Base-by-base conservation (phyloP, 2,329 filamentous ascomycete species). In the Aulographum hederae region DNA sequence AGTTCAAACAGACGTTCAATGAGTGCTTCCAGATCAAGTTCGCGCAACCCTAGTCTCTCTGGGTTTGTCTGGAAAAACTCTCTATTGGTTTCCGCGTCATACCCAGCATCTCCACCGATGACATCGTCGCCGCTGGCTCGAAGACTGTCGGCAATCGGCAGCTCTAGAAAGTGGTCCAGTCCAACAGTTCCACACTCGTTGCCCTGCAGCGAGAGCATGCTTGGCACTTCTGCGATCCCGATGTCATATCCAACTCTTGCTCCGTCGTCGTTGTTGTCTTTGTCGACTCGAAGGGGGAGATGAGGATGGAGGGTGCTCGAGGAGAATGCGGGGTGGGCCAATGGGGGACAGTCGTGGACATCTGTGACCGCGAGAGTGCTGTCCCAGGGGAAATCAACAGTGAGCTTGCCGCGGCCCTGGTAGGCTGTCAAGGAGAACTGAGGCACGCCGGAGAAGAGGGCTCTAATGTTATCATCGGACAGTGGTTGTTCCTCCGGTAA, bases 401-500 rank as follows among this genome's bases (percentile, higher is more conserved):
- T 69, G 15, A 74, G 73, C 41, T 70, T 64, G 15, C 67, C 67
- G 63, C 69, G 36, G 62, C 64, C 46, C 61, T 67, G 65, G 41
- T 70, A 64, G 35, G 61, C 65, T 32, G 67, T 63, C 40, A 69
- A 64, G 48, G 71, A 73, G 56, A 75, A 80, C 47, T 78, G 73
- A 39, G 76, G 76, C 27, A 76, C 76, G n/a, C 76, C 75, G 17
- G 74, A 77, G 57, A 80, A 81, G 43, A 80, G 63, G 50, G 71
- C 69, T 52, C 74, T 69, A 32, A 80, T 56, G 40, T 78, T 70
- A 26, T 60, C 55, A 25, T 33, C 20, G n/a, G n/a, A n/a, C n/a
- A n/a, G n/a, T n/a, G n/a, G n/a, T n/a, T n/a, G n/a, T n/a, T n/a
- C n/a, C n/a, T n/a, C n/a, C n/a, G n/a, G n/a, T n/a, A n/a, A n/a